Conservation (phyloP, 1,284 basidiomycete species). For the Cryptococcus amylolentus region DNA sequence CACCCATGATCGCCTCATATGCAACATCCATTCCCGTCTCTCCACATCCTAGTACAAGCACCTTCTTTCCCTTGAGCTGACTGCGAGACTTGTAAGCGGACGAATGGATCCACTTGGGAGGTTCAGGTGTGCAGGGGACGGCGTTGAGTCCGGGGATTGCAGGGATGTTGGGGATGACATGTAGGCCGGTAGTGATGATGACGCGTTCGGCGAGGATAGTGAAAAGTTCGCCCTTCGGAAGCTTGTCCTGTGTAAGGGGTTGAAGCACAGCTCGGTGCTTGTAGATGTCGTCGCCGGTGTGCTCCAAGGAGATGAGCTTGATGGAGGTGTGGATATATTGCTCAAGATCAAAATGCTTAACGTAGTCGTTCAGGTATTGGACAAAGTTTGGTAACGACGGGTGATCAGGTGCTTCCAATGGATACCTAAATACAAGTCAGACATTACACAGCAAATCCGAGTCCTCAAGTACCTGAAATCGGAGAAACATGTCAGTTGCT, state of each 20-base stretch:
- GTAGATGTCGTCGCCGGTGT: constrained; percentile 16
- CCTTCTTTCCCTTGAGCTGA: constrained; percentile 54
- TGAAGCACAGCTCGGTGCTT: constrained; percentile 27
- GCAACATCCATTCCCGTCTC: constrained; percentile 67
- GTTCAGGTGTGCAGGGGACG: constrained; percentile 25
- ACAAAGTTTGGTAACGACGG: constrained; percentile 60
- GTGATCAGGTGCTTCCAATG: constrained; percentile 57
- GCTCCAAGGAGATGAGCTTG: constrained; percentile 47
- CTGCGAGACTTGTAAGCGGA: constrained; percentile 55
- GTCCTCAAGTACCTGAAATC: constrained; percentile 55
- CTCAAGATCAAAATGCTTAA: constrained; percentile 53
- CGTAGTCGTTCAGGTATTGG: constrained; percentile 59
- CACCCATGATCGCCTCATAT: constrained; percentile 56
- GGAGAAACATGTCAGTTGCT: constrained; percentile 62
- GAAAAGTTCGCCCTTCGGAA: constrained; percentile 10
- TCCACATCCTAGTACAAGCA: constrained; percentile 61
- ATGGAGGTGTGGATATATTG: constrained; percentile 53
- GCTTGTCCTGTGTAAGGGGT: constrained; percentile 5
- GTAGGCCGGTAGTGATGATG: constrained; percentile 43
- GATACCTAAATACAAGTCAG: constrained; percentile 26
- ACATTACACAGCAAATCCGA: not conserved
- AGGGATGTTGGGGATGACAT: constrained; percentile 57
- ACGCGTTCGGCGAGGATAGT: constrained; percentile 26
- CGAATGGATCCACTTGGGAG: constrained; percentile 55
- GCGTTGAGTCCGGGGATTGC: constrained; percentile 54